Conservation (phyloP, 2,329 filamentous ascomycete genomes). For the Botryosphaeria dothidea region DNA sequence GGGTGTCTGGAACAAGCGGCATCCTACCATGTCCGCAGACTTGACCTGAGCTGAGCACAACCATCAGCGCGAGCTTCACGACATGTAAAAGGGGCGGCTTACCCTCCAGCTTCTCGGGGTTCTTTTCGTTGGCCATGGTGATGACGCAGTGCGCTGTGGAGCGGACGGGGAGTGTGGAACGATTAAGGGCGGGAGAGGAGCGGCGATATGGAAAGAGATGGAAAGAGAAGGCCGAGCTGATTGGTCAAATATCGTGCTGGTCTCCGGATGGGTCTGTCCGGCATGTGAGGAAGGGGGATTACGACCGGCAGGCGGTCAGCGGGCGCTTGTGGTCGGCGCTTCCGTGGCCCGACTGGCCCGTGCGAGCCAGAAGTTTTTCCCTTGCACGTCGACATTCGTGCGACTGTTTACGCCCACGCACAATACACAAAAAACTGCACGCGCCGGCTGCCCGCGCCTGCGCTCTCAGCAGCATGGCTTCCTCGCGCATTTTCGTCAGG, state of each 20-base stretch:
- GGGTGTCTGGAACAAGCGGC: neutral
- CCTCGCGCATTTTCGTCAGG: slow-evolving; percentile 71
- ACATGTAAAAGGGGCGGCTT: slow-evolving; percentile 29
- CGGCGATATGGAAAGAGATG: slow-evolving; percentile 11
- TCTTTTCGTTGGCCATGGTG: slow-evolving; percentile 41
- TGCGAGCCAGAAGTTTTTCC: neutral
- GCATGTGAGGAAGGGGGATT: slow-evolving; percentile 1
- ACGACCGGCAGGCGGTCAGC: neutral
- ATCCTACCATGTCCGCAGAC: slow-evolving; percentile 90
- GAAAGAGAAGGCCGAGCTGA: slow-evolving; percentile 7
- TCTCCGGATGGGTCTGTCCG: slow-evolving; percentile 14
- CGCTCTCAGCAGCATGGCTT: slow-evolving; percentile 59
- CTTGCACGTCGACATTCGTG: neutral
- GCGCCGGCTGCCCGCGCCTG: neutral
- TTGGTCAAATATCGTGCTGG: slow-evolving; percentile 14
- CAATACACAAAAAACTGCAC: neutral
- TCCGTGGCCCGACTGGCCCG: neutral
- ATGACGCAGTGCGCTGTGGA: slow-evolving; percentile 5
- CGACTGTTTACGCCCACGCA: slow-evolving; percentile 14
- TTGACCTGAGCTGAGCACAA: slow-evolving; percentile 80
- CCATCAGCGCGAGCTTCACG: slow-evolving; percentile 25
- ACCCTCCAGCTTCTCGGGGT: slow-evolving; percentile 76
- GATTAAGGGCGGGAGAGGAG: slow-evolving; percentile 7
- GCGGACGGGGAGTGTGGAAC: neutral
- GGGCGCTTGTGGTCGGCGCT: neutral